Evolutionary conservation across 1,139 yeast genomes (phyloP).

Genomic region (Suhomyces bokatorum): DNA sequence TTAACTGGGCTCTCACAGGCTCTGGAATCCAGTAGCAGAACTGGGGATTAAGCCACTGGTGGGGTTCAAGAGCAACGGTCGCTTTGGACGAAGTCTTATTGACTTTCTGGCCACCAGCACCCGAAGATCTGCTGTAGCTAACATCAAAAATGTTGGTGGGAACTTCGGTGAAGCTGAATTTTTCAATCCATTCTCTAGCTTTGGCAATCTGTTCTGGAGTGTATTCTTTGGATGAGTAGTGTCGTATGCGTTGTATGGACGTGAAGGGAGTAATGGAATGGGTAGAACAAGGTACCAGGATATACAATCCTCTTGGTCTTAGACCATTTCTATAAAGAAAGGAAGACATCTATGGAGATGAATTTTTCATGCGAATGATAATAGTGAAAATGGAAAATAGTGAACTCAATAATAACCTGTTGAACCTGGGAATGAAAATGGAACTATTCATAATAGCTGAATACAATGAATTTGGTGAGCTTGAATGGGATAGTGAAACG

Average conservation of each 20-base stretch:
- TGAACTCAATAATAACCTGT: too few relatives aligned
- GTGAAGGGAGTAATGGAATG: too few relatives aligned
- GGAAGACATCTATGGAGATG: too few relatives aligned
- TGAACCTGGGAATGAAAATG: too few relatives aligned
- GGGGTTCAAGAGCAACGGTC: conserved; percentile 52
- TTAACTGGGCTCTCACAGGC: conserved; percentile 48
- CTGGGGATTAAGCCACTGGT: conserved; percentile 49
- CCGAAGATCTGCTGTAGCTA: conserved; percentile 73
- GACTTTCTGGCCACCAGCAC: conserved; percentile 96
- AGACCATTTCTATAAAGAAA: not conserved
- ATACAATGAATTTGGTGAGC: too few relatives aligned
- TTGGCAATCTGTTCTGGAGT: conserved; percentile 25
- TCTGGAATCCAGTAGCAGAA: conserved; percentile 63
- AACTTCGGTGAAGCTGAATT: conserved; percentile 33
- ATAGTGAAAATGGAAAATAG: too few relatives aligned
- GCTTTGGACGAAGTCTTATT: conserved; percentile 84
- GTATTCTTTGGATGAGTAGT: conserved; percentile 4
- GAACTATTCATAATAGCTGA: too few relatives aligned
- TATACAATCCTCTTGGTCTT: not conserved
- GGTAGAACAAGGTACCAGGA: too few relatives aligned
- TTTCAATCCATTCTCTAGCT: conserved; percentile 49
- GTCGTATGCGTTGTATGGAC: not conserved
- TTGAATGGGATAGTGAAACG: too few relatives aligned
- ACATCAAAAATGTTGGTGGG: conserved; percentile 55
- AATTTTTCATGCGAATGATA: too few relatives aligned